These are phyloP conservation scores for Cordyceps cateniannulata DNA, from an alignment of 2,329 filamentous ascomycete species.

Conservation along the genomic window DNA sequence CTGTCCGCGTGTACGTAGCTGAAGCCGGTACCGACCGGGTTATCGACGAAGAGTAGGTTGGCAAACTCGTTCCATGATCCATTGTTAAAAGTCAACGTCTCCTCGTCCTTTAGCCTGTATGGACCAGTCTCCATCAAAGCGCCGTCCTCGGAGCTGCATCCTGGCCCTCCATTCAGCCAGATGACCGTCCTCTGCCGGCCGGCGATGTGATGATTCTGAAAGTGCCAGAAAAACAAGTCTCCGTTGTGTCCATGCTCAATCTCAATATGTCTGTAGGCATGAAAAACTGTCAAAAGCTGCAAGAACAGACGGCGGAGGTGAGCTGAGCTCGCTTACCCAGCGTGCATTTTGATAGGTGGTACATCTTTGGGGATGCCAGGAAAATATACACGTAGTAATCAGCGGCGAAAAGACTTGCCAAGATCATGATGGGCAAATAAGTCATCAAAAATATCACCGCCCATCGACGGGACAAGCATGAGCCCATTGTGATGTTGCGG, in stretches of 20 bases:
- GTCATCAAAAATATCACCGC: neutral
- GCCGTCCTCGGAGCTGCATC: slow-evolving; percentile 95
- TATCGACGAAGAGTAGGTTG: slow-evolving; percentile 93
- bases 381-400: neutral
- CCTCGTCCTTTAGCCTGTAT: slow-evolving; percentile 73
- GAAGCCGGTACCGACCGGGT: slow-evolving; percentile 92
- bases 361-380: neutral
- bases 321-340: neutral
- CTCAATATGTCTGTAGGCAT: slow-evolving; percentile 33
- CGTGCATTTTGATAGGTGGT: neutral
- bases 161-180: slow-evolving; percentile 73
- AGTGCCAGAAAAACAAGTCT: neutral
- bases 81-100: slow-evolving; percentile 69
- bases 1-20: slow-evolving; percentile 90
- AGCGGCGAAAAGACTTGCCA: neutral
- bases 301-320: neutral
- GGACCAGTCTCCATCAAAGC: slow-evolving; percentile 94
- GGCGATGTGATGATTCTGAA: neutral
- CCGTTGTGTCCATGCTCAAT: neutral
- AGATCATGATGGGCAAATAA: neutral
- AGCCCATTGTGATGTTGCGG: neutral
- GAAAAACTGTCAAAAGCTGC: neutral
- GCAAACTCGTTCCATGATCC: slow-evolving; percentile 99
- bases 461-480: no score
- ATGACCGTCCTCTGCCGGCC: neutral